A percentile compares a stretch with the other conserved stretches of the same genome.
Evolutionary conservation across 2,329 filamentous ascomycete genomes (phyloP).

Genomic region (Penicillium sp.): DNA sequence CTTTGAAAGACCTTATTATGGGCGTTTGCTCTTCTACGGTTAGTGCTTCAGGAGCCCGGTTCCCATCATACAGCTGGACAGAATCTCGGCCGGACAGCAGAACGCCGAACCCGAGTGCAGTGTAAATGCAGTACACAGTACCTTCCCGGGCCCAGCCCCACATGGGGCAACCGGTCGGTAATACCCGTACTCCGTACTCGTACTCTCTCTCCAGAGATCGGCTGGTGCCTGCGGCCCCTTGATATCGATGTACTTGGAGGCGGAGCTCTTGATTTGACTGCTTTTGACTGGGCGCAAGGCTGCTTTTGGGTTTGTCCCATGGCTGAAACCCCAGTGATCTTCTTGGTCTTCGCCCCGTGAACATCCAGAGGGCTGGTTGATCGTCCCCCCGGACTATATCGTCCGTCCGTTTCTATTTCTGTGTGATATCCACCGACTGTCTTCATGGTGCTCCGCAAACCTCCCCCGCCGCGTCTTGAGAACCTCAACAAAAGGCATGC

Average conservation of each 20-base stretch:
- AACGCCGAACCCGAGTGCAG: not conserved
- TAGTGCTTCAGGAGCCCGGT: too few relatives aligned
- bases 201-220: not conserved
- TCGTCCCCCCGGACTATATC: not conserved
- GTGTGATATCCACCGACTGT: conserved; percentile 1
- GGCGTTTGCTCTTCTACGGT: too few relatives aligned
- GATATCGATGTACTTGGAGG: not conserved
- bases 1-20: too few relatives aligned
- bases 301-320: not conserved
- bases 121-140: not conserved
- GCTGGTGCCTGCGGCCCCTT: not conserved
- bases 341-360: not conserved
- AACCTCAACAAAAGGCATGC: conserved; percentile 33
- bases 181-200: not conserved
- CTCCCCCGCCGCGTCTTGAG: conserved; percentile 37
- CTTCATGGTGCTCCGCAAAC: conserved; percentile 43
- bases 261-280: not conserved
- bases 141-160: not conserved
- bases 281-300: not conserved
- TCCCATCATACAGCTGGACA: not conserved
- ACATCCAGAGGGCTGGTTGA: not conserved
- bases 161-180: not conserved
- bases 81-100: not conserved
- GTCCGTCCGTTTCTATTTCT: not conserved
- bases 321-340: not conserved